phyloP scores from a whole-genome alignment of 2,329 filamentous ascomycete genomes.

The Botrytis pseudocinerea region DNA sequence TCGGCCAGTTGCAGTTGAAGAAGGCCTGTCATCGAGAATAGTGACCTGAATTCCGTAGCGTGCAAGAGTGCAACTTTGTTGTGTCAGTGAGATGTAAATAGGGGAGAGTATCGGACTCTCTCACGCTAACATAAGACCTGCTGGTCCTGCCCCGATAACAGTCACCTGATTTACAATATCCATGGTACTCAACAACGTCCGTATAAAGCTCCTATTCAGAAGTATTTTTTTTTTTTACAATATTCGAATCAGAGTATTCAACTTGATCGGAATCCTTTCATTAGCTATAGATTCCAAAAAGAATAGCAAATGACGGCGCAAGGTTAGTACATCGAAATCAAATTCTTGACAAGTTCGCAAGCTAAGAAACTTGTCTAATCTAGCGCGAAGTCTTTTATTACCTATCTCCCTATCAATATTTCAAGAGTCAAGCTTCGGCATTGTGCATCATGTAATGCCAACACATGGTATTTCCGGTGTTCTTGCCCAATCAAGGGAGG shows the following conservation, averaged over 20 bases:
- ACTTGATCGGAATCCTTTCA: neutral
- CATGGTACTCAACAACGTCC: neutral
- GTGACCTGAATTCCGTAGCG: constrained; percentile 65
- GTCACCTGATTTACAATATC: constrained; percentile 30
- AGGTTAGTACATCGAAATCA: neutral
- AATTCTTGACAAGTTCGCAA: neutral
- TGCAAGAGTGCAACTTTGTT: constrained; percentile 49
- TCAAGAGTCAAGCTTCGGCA: neutral
- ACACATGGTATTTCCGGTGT: neutral
- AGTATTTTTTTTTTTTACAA: neutral
- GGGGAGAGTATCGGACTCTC: neutral
- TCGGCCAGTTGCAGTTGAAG: constrained; percentile 61
- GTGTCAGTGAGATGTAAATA: constrained; percentile 41
- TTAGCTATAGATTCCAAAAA: neutral
- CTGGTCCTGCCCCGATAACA: constrained; percentile 47
- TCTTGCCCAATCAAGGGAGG: neutral
- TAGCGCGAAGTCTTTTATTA: neutral
- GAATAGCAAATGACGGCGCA: neutral
- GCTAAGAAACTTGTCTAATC: neutral
- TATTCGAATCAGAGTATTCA: neutral
- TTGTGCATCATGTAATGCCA: constrained; percentile 15
- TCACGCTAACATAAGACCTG: constrained; percentile 46
- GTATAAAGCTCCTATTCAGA: neutral
- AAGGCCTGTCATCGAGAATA: constrained; percentile 67
- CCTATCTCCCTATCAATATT: constrained; percentile 5